Percentiles rank a stretch among this genome's conserved stretches.
Evolutionary conservation across 2,329 filamentous ascomycete genomes (phyloP).

Genomic region (Falciphora oryzae): DNA sequence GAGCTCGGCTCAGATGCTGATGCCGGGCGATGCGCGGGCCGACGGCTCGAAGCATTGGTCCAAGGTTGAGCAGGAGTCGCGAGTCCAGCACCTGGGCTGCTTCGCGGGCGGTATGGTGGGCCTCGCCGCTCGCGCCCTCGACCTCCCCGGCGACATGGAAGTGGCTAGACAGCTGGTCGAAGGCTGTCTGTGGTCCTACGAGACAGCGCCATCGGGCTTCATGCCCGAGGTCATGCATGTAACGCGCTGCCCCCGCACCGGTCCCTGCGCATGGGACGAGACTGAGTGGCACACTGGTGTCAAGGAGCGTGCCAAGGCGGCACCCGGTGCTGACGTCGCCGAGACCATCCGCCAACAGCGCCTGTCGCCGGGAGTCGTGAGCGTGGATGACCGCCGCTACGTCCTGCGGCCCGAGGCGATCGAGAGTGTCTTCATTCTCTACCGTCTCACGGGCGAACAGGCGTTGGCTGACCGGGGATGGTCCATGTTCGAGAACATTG

Average conservation of each 20-base stretch:
- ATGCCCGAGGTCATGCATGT: slow-evolving; percentile 42
- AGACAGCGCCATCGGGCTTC: slow-evolving; percentile 41
- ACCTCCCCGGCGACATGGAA: slow-evolving; percentile 32
- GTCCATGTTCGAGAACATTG: slow-evolving; percentile 41
- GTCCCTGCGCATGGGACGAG: slow-evolving; percentile 28
- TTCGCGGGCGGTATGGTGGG: slow-evolving; percentile 40
- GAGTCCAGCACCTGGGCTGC: slow-evolving; percentile 36
- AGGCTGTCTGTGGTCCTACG: slow-evolving; percentile 51
- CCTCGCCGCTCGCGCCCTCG: slow-evolving; percentile 32
- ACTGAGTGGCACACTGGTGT: slow-evolving; percentile 21
- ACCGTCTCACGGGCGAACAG: slow-evolving; percentile 41
- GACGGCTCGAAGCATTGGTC: slow-evolving; percentile 52
- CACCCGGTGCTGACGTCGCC: slow-evolving; percentile 22
- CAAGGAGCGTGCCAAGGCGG: slow-evolving; percentile 14
- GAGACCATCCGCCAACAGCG: slow-evolving; percentile 20
- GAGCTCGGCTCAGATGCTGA: slow-evolving; percentile 10
- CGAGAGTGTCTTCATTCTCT: slow-evolving; percentile 46
- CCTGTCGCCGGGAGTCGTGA: slow-evolving; percentile 47
- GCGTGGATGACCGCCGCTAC: slow-evolving; percentile 38
- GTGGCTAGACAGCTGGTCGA: slow-evolving; percentile 42
- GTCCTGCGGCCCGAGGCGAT: slow-evolving; percentile 44
- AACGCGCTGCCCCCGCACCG: slow-evolving; percentile 27
- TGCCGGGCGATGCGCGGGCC: slow-evolving; percentile 14
- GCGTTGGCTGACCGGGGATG: slow-evolving; percentile 39
- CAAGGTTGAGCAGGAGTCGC: slow-evolving; percentile 28